Evolutionary conservation across 768 basidiomycete genomes (phyloP), one percentile per base, ranked within the genome.

Genomic region (Termitomyces sp.): DNA sequence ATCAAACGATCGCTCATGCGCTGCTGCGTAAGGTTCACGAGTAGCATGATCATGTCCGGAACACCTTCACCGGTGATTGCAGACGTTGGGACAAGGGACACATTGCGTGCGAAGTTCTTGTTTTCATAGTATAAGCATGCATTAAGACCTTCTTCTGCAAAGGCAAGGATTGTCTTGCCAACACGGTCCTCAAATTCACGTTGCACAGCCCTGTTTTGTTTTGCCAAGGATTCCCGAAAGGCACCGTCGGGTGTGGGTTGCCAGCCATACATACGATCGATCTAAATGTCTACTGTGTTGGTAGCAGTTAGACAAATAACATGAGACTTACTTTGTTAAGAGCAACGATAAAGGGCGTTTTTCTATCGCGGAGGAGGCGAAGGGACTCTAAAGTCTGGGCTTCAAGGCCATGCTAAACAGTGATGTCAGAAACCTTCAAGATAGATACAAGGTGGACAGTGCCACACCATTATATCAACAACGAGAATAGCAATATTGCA

Each of bases 401-500:
- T 74, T 98, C 97, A 51, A 99, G 80, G 41, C 95, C 96, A 74
- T 99, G 96, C 94, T 92, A 60, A 33, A 52, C 13, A n/a, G 54
- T 13, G 20, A 48, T 54, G 18, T 59, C 60, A 49, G 58, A 47
- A 28, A 31, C 54, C 28, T 59, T 45, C 34, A 42, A 18, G 28
- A 1, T 44, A 39, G n/a, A 48, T 24, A 41, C 0, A 20, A 20
- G 24, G 34, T 41, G 24, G 49, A 26, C 18, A 42, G 13, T 20
- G 24, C 64, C 80, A 34, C 64, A 90, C 90, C 83, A 96, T 96
- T 70, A 98, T 97, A 80, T 98, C 97, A 33, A 99, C 96, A 58
- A 99, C 97, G 51, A 99, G 85, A 67, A 99, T 94, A 58, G 97
- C 97, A 60, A 99, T 98, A 75, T 99, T 98, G 75, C 96, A 98